A percentile compares a stretch with the other conserved stretches of the same genome.
These are phyloP conservation scores for Nicotiana knightiana DNA, from an alignment of 257 asterid species.

Conservation along the genomic window DNA sequence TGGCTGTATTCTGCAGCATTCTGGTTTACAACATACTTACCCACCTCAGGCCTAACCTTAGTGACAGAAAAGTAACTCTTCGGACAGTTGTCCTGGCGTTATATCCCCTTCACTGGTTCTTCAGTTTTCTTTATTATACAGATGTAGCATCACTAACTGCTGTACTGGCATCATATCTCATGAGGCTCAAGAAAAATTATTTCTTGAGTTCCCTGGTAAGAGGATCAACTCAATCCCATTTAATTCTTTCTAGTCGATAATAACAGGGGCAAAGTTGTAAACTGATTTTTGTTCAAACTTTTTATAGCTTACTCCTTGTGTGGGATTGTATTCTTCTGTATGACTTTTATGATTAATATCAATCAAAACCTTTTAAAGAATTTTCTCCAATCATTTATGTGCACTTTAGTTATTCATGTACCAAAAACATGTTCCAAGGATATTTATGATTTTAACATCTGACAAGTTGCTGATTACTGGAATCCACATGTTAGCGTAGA, in stretches of 20 bases:
- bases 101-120: slow-evolving; percentile 98
- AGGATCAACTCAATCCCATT: background rate
- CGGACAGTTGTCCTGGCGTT: slow-evolving; percentile 60
- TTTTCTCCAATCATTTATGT: background rate
- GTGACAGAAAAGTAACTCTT: slow-evolving; percentile 63
- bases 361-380: background rate
- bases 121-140: slow-evolving; percentile 77
- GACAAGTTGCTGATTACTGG: background rate
- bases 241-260: background rate
- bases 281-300: background rate
- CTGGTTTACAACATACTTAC: slow-evolving; percentile 57
- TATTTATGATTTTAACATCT: background rate
- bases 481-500: background rate
- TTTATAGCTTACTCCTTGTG: background rate
- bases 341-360: background rate
- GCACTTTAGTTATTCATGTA: background rate
- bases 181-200: slow-evolving; percentile 62
- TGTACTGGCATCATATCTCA: slow-evolving; percentile 76
- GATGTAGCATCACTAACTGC: slow-evolving; percentile 89
- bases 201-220: slow-evolving; percentile 79
- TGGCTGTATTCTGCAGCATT: slow-evolving; percentile 70
- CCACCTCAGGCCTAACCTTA: slow-evolving; percentile 64
- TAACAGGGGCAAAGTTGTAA: background rate
- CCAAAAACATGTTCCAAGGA: background rate
- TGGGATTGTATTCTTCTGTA: background rate